Base-by-base conservation (phyloP, 23 red algal genomes). In the Gracilaria caudata region DNA sequence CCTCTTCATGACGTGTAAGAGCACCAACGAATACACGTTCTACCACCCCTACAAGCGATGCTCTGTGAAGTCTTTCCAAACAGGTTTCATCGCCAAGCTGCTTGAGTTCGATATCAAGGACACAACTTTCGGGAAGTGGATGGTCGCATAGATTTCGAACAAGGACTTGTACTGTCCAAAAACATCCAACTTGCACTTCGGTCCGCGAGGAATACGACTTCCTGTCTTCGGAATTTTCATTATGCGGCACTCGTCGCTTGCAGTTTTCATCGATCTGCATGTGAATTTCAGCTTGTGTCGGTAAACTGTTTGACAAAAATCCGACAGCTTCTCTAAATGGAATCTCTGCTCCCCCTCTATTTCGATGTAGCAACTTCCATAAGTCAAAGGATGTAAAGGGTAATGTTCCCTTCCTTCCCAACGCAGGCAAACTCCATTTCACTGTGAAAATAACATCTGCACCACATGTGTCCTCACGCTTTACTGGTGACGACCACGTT, bases 381-480 rank as follows among this genome's bases (percentile, higher is more conserved):
- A 75, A 29, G 10, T 75, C 70, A 23, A 49, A 26, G 24, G 70
- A 43, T 29, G 70, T 75, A 29, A 75, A 75, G 40, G 70, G 70
- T 39, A 75, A 21, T 29, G 0, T 65, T 83, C 79, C 79, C 36
- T 73, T 46, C n/a, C 82, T 64, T n/a, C 82, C 82, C 55, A 86
- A 40, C 13, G 82, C 64, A 11, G 82, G 82, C 16, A 86, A 55
- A 49, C 49, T 86, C 82, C 82, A 86, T 75, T 49, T 60, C 44
- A 86, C 51, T 53, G 65, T 49, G 43, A 56, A 68, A 29, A 60
- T 58, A 17, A 35, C 43, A 68, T 45, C 65, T 64, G 19, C 59
- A 83, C 43, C 9, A 7, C 30, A 34, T 33, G 32, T 4, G 7
- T 30, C 25, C 35, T 54, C 61, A 40, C 55, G 56, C 4, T 16